Evolutionary conservation across 2,329 filamentous ascomycete genomes (phyloP).

Genomic region (Ophiostoma sp.): DNA sequence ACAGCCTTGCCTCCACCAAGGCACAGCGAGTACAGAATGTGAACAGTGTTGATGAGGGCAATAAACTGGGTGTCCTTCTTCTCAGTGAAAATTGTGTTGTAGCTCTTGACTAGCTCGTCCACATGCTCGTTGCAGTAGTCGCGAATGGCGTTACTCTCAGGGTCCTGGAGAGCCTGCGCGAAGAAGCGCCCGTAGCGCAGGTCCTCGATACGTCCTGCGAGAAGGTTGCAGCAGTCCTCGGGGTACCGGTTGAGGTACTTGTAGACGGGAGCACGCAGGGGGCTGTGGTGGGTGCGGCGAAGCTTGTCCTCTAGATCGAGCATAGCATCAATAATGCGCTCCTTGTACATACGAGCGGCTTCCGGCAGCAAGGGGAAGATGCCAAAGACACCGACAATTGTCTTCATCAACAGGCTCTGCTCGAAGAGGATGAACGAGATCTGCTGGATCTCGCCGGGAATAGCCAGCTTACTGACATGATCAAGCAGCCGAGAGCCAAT

Average conservation of each 20-base stretch:
- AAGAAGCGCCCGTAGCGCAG: slow-evolving; percentile 86
- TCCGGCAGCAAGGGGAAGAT: slow-evolving; percentile 94
- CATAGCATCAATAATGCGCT: slow-evolving; percentile 82
- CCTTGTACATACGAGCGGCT: slow-evolving; percentile 85
- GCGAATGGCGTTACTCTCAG: slow-evolving; percentile 67
- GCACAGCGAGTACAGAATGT: slow-evolving; percentile 74
- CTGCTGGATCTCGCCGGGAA: slow-evolving; percentile 72
- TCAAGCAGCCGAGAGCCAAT: slow-evolving; percentile 91
- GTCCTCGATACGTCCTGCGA: slow-evolving; percentile 74
- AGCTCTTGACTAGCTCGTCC: slow-evolving; percentile 63
- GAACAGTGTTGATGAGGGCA: slow-evolving; percentile 80
- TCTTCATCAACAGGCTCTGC: slow-evolving; percentile 86
- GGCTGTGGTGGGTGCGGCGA: slow-evolving; percentile 80
- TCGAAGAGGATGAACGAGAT: slow-evolving; percentile 94
- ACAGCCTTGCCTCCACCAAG: slow-evolving; percentile 27
- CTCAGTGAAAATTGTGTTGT: slow-evolving; percentile 57
- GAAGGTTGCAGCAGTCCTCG: slow-evolving; percentile 75
- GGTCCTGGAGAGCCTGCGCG: slow-evolving; percentile 74
- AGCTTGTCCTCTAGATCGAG: slow-evolving; percentile 80
- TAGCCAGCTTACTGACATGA: slow-evolving; percentile 86
- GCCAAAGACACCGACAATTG: slow-evolving; percentile 89
- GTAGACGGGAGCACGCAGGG: slow-evolving; percentile 84
- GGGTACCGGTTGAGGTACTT: slow-evolving; percentile 92
- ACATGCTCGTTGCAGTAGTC: slow-evolving; percentile 69
- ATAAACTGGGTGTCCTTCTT: slow-evolving; percentile 63